Evolutionary conservation across 106 monocot species (phyloP).

Genomic region (Agapanthus africanus): DNA sequence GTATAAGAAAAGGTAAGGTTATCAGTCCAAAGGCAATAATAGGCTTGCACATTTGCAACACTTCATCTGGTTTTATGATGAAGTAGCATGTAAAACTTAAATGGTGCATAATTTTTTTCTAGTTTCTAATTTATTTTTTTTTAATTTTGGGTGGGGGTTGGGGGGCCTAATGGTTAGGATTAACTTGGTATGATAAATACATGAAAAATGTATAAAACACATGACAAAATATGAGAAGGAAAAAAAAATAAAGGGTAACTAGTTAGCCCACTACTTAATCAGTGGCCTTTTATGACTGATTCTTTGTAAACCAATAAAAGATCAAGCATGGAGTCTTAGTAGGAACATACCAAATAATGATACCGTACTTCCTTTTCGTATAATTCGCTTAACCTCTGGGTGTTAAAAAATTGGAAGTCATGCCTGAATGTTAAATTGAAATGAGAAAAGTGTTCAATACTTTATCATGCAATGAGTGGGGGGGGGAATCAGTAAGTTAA

Average conservation of each 20-base stretch:
- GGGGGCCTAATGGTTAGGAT: too few species aligned
- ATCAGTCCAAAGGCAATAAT: background rate
- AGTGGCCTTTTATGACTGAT: background rate
- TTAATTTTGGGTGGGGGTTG: too few species aligned
- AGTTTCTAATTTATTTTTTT: too few species aligned
- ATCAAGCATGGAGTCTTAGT: background rate
- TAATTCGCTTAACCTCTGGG: slow-evolving; percentile 44
- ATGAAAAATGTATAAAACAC: background rate
- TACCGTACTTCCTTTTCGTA: slow-evolving; percentile 72
- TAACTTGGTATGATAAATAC: background rate
- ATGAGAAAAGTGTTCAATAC: background rate
- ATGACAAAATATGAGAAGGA: background rate
- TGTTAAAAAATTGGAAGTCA: slow-evolving; percentile 81
- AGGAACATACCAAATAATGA: slow-evolving; percentile 13
- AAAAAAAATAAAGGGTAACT: background rate
- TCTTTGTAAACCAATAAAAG: background rate
- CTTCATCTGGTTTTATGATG: background rate
- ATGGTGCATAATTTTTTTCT: too few species aligned
- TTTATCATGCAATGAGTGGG: background rate
- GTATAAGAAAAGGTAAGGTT: background rate
- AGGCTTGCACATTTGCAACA: background rate
- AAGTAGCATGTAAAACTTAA: background rate
- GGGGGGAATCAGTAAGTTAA: background rate
- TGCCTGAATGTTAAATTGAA: slow-evolving; percentile 31
- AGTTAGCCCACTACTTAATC: background rate